Conservation (phyloP, 1,284 basidiomycete genomes). For the Puccinia sorghi region DNA sequence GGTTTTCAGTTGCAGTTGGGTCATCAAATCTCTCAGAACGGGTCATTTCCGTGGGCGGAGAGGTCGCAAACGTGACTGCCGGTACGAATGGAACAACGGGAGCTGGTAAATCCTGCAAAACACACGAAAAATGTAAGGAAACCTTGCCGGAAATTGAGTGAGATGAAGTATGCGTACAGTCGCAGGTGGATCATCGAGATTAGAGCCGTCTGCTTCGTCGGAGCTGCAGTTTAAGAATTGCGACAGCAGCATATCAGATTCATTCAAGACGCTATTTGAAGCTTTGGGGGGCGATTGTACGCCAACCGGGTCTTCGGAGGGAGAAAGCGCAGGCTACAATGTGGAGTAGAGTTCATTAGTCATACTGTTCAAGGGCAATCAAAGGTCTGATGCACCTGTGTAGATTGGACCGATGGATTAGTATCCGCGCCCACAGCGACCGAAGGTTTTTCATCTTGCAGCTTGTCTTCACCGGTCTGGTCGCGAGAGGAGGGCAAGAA, state of each 20-base stretch:
- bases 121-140: not conserved
- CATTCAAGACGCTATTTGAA: not conserved
- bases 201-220: not conserved
- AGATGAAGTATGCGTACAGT: conserved; percentile 11
- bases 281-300: not conserved
- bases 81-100: not conserved
- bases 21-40: conserved; percentile 1
- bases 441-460: not conserved
- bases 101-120: conserved; percentile 13
- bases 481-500: not conserved
- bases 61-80: conserved; percentile 48
- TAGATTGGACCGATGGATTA: not conserved
- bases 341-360: not conserved
- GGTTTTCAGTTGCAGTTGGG: not conserved
- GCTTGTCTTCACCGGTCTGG: not conserved
- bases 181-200: not conserved
- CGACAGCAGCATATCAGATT: conserved; percentile 16
- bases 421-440: not conserved
- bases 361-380: not conserved
- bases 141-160: not conserved
- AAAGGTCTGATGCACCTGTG: conserved; percentile 10
- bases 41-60: conserved; percentile 29
- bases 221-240: conserved; percentile 17
- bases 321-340: not conserved
- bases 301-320: not conserved